These are phyloP conservation scores for Fusarium proliferatum DNA, from an alignment of 2,329 filamentous ascomycete species.

Conservation along the genomic window DNA sequence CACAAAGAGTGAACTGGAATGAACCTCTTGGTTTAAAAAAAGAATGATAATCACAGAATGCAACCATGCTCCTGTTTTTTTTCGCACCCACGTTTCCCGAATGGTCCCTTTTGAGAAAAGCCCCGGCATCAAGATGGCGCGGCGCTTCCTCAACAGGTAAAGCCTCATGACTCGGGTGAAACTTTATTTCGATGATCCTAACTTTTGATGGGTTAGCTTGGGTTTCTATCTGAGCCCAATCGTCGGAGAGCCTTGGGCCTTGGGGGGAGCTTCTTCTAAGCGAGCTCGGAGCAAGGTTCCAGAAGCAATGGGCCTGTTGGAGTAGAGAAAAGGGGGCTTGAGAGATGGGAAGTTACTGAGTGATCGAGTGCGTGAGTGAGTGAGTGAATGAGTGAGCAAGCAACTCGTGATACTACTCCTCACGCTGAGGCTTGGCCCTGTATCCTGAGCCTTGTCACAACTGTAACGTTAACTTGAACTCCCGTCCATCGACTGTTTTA, in stretches of 20 bases:
- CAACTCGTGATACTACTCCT: not conserved
- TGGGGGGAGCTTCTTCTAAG: not conserved
- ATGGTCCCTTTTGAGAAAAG: conserved; percentile 17
- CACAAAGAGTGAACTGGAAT: not conserved
- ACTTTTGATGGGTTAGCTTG: conserved; percentile 5
- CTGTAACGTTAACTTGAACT: not conserved
- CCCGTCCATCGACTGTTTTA: not conserved
- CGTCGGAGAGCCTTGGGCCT: not conserved
- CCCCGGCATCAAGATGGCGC: conserved; percentile 34
- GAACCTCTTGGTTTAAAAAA: not conserved
- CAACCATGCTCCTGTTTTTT: conserved; percentile 7
- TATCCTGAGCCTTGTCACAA: not conserved
- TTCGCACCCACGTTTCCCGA: not conserved
- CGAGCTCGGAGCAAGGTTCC: not conserved
- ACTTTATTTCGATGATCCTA: conserved; percentile 35
- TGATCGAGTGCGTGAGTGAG: not conserved
- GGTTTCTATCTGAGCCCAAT: conserved; percentile 25
- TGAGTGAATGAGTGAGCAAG: not conserved
- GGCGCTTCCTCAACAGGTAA: conserved; percentile 37
- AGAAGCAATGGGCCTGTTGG: not conserved
- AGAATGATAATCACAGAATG: not conserved
- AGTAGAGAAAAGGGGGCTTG: not conserved
- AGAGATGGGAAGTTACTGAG: not conserved
- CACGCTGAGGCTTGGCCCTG: not conserved
- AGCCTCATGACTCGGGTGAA: conserved; percentile 27